phyloP scores from a whole-genome alignment of 1,284 basidiomycete genomes.

The Puccinia horiana region DNA sequence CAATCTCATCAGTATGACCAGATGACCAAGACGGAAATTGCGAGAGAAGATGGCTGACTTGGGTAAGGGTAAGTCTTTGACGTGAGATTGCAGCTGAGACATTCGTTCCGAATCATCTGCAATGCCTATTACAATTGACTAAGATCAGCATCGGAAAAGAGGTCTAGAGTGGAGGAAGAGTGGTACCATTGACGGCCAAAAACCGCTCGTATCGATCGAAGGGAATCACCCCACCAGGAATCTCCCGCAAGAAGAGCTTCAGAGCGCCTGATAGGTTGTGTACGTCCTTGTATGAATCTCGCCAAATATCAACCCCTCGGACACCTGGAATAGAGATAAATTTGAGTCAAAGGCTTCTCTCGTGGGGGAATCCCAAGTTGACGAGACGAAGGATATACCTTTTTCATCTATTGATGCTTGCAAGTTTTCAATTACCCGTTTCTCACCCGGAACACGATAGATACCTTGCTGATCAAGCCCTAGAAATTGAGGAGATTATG shows the following conservation, averaged over 20 bases:
- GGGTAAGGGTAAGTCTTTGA: constrained; percentile 31
- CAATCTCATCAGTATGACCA: no score
- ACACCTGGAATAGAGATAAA: constrained; percentile 13
- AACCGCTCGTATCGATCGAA: constrained; percentile 46
- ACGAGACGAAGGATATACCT: background rate
- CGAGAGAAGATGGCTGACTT: constrained; percentile 17
- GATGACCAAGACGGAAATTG: background rate
- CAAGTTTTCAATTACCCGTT: constrained; percentile 41
- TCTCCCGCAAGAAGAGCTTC: constrained; percentile 46
- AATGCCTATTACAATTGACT: background rate
- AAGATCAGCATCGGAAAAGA: background rate
- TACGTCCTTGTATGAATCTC: constrained; percentile 35
- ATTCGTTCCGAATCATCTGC: constrained; percentile 23
- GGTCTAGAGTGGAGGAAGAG: background rate
- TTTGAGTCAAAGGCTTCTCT: background rate
- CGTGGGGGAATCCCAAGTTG: background rate
- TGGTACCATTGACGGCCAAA: constrained; percentile 43
- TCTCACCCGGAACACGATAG: constrained; percentile 42
- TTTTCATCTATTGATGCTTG: constrained; percentile 45
- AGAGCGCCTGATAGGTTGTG: constrained; percentile 43
- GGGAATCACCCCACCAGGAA: constrained; percentile 45
- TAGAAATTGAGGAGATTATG: background rate
- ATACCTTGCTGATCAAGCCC: constrained; percentile 47
- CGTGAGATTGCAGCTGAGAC: constrained; percentile 27
- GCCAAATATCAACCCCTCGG: constrained; percentile 37